Evolutionary conservation across 331 rosid species (phyloP).

Genomic region (Acacia pycnantha): DNA sequence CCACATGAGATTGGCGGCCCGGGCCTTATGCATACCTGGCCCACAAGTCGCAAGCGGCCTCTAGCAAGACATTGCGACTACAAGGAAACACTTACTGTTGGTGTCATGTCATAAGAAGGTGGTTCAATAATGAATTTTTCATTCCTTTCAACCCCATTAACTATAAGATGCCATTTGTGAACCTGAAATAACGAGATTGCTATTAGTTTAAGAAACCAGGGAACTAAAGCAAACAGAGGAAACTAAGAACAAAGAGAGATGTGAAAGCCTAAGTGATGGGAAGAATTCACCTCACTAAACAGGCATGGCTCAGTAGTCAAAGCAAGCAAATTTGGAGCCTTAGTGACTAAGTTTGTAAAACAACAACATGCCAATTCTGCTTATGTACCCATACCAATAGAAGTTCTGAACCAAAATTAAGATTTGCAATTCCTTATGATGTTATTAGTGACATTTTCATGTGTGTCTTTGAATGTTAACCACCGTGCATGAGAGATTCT

Average conservation of each 20-base stretch:
- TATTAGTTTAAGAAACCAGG: conserved; percentile 14
- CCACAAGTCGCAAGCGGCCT: too few relatives aligned
- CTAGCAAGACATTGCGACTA: too few relatives aligned
- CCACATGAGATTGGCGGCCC: too few relatives aligned
- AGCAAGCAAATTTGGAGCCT: neutral
- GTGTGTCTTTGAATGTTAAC: neutral
- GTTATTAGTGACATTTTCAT: neutral
- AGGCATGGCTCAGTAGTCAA: neutral
- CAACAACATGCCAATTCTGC: neutral
- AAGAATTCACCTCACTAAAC: conserved; percentile 1
- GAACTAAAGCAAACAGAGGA: conserved; percentile 5
- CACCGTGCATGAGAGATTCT: neutral
- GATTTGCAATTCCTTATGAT: neutral
- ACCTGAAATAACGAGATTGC: conserved; percentile 53
- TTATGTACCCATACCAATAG: neutral
- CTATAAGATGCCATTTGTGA: conserved; percentile 78
- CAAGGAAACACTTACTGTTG: conserved; percentile 59
- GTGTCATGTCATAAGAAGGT: conserved; percentile 82
- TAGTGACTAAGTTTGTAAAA: neutral
- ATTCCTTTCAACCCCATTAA: conserved; percentile 88
- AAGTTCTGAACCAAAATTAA: neutral
- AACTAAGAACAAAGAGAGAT: neutral
- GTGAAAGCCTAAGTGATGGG: neutral
- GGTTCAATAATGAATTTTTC: conserved; percentile 80
- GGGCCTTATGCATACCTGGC: too few relatives aligned